Percentiles rank a stretch among this genome's conserved stretches.
Evolutionary conservation across 768 basidiomycete species (phyloP).

Genomic region (Auricularia cornea): DNA sequence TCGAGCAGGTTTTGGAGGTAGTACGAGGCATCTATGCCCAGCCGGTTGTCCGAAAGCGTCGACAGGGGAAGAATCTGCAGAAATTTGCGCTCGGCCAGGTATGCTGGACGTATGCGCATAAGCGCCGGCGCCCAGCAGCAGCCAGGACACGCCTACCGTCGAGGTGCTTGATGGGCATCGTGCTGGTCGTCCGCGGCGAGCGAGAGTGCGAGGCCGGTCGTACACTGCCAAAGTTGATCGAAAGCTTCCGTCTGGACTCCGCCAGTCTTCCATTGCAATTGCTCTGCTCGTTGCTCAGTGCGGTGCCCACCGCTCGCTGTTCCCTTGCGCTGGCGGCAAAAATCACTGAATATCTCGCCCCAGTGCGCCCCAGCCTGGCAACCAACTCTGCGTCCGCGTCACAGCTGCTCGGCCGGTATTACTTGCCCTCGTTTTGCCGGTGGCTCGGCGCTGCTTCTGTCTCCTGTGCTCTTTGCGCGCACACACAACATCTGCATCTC

Average conservation of each 20-base stretch:
- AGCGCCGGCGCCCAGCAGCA: too few relatives aligned
- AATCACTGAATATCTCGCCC: too few relatives aligned
- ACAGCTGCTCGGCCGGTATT: too few relatives aligned
- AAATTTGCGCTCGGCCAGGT: constrained; percentile 83
- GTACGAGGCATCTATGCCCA: constrained; percentile 92
- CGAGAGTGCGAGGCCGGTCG: neutral
- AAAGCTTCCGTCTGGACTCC: neutral
- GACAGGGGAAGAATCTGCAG: constrained; percentile 72
- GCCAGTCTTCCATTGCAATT: neutral
- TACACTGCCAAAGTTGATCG: neutral
- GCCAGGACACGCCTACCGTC: constrained; percentile 55
- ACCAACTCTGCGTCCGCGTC: too few relatives aligned
- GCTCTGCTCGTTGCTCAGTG: too few relatives aligned
- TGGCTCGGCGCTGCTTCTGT: too few relatives aligned
- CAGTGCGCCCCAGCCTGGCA: too few relatives aligned
- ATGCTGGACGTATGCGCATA: constrained; percentile 56
- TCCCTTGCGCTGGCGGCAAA: too few relatives aligned
- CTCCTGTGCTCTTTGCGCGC: too few relatives aligned
- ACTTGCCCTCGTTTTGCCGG: too few relatives aligned
- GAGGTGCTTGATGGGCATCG: constrained; percentile 77
- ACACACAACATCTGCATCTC: too few relatives aligned
- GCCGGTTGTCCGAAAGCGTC: constrained; percentile 79
- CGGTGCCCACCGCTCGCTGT: too few relatives aligned
- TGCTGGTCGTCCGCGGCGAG: neutral
- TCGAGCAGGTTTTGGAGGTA: constrained; percentile 79